Evolutionary conservation across 2,329 filamentous ascomycete species (phyloP).

Genomic region (Fusarium chuoi): DNA sequence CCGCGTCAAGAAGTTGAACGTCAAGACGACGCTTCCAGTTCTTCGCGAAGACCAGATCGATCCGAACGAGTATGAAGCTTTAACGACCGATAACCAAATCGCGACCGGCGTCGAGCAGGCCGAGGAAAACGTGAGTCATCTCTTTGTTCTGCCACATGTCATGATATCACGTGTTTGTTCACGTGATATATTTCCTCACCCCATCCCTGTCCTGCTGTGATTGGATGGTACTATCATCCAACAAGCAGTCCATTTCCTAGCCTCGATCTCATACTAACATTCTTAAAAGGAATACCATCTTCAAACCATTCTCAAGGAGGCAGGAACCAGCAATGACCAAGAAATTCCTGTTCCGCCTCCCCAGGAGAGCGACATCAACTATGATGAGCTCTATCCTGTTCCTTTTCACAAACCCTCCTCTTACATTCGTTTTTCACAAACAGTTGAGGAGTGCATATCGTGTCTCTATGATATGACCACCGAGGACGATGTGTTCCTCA

Average conservation of each 20-base stretch:
- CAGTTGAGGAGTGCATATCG: constrained; percentile 93
- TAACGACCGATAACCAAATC: constrained; percentile 85
- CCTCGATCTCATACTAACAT: constrained; percentile 43
- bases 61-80: constrained; percentile 83
- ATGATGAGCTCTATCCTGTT: constrained; percentile 87
- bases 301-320: constrained; percentile 77
- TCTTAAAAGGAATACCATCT: constrained; percentile 86
- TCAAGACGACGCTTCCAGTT: constrained; percentile 87
- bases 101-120: constrained; percentile 97
- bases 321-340: constrained; percentile 65
- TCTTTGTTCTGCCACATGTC: constrained; percentile 42
- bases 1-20: constrained; percentile 89
- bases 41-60: constrained; percentile 93
- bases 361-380: constrained; percentile 75
- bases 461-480: constrained; percentile 94
- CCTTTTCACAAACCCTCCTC: constrained; percentile 85
- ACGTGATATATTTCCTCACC: constrained; percentile 54
- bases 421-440: constrained; percentile 98
- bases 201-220: not conserved
- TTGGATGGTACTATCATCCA: constrained; percentile 31
- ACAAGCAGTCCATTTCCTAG: not conserved
- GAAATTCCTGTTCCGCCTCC: constrained; percentile 75
- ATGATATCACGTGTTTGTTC: constrained; percentile 60
- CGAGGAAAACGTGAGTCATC: constrained; percentile 90
- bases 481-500: constrained; percentile 88